Evolutionary conservation across 2,329 filamentous ascomycete species (phyloP).

Genomic region (Talaromyces verruculosus): DNA sequence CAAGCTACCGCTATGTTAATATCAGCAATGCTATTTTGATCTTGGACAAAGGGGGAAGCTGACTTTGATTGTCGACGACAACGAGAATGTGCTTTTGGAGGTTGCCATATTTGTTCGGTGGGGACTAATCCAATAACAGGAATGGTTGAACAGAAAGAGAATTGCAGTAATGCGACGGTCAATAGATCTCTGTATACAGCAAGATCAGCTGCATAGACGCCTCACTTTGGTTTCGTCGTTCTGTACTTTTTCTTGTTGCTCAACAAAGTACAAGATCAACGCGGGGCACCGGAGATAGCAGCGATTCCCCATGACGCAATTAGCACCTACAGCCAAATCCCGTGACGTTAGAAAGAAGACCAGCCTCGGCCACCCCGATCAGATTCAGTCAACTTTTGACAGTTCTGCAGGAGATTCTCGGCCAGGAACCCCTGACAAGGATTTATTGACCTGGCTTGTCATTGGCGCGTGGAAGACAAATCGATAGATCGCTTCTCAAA

Average conservation of each 20-base stretch:
- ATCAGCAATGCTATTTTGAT: not conserved
- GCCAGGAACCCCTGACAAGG: not conserved
- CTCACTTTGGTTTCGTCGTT: not conserved
- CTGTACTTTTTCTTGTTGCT: not conserved
- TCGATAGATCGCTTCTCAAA: constrained; percentile 12
- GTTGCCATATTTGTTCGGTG: constrained; percentile 11
- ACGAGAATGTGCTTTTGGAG: constrained; percentile 19
- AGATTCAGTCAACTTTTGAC: not conserved
- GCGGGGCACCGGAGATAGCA: not conserved
- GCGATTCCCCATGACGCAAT: constrained; percentile 2
- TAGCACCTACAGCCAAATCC: not conserved
- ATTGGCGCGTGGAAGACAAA: not conserved
- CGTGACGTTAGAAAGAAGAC: not conserved
- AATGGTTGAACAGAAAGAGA: not conserved
- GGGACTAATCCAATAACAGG: not conserved
- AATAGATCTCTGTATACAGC: not conserved
- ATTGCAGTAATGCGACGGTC: not conserved
- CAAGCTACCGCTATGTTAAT: constrained; percentile 44
- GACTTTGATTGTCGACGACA: constrained; percentile 23
- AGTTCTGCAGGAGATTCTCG: not conserved
- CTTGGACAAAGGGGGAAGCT: not conserved
- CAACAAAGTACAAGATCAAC: not conserved
- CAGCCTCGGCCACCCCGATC: not conserved
- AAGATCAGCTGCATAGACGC: not conserved
- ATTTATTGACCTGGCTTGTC: not conserved